Evolutionary conservation across 495 filamentous ascomycete genomes (phyloP).

Genomic region (Trichodelitschia bisporula): DNA sequence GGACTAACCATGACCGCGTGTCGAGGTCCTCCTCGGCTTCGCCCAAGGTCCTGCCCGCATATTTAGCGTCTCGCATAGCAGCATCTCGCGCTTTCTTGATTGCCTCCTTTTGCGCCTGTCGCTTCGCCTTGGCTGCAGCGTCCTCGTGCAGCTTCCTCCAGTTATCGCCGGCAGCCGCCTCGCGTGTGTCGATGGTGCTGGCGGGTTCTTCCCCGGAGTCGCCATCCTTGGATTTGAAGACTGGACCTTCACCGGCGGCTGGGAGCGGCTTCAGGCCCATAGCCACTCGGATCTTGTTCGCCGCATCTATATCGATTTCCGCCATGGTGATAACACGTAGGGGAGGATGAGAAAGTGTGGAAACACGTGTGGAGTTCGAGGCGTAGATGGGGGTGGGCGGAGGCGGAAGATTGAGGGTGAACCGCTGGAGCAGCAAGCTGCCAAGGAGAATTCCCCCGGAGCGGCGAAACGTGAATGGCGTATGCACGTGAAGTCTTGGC

Average conservation of each 20-base stretch:
- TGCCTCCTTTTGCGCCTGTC: constrained; percentile 49
- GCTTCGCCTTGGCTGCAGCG: constrained; percentile 33
- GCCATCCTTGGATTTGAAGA: constrained; percentile 31
- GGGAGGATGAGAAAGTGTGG: neutral
- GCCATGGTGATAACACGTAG: constrained; percentile 24
- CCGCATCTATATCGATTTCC: constrained; percentile 73
- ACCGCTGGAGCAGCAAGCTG: no score
- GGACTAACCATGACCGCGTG: constrained; percentile 60
- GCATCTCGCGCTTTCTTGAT: constrained; percentile 77
- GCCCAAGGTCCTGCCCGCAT: constrained; percentile 62
- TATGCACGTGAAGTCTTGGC: no score
- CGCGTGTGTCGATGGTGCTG: constrained; percentile 58
- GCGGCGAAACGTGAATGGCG: no score
- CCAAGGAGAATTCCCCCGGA: no score
- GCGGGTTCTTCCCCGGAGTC: constrained; percentile 26
- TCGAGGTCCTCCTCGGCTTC: constrained; percentile 47
- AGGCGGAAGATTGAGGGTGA: constrained; percentile 1
- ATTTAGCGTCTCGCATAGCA: constrained; percentile 42
- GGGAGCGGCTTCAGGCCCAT: constrained; percentile 81
- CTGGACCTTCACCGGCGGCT: constrained; percentile 25
- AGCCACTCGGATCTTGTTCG: constrained; percentile 74
- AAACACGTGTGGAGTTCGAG: neutral
- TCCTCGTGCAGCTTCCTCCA: constrained; percentile 41
- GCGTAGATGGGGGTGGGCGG: neutral
- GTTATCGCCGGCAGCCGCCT: constrained; percentile 53